phyloP scores from a whole-genome alignment of 345 rosid genomes.

The Sisymbrium altissimum region DNA sequence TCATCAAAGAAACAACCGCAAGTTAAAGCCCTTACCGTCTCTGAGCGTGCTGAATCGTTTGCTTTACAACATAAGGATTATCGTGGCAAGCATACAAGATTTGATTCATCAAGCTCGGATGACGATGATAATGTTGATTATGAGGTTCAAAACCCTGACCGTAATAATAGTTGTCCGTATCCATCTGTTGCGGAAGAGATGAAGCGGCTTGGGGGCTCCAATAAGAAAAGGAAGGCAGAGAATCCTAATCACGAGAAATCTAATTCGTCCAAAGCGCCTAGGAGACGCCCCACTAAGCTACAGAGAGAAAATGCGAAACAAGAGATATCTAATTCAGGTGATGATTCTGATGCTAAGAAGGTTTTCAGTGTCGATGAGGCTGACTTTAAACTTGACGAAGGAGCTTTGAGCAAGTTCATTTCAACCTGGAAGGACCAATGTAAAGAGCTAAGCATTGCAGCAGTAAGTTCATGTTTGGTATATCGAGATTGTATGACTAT shows the following conservation, averaged over 20 bases:
- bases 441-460: constrained; percentile 47
- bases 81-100: constrained; percentile 64
- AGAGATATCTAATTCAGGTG: constrained; percentile 27
- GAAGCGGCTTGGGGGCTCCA: constrained; percentile 63
- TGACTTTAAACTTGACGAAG: constrained; percentile 48
- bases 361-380: constrained; percentile 29
- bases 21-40: constrained; percentile 51
- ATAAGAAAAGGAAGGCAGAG: constrained; percentile 34
- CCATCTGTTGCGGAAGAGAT: constrained; percentile 86
- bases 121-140: constrained; percentile 43
- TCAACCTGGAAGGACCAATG: constrained; percentile 85
- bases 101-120: constrained; percentile 66
- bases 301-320: constrained; percentile 35
- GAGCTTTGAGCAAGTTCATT: constrained; percentile 51
- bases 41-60: constrained; percentile 69
- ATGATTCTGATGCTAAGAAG: constrained; percentile 33
- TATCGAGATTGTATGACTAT: constrained; percentile 4
- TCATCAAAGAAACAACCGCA: constrained; percentile 43
- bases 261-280: constrained; percentile 29
- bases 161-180: constrained; percentile 74
- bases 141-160: constrained; percentile 42
- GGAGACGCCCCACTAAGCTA: constrained; percentile 36
- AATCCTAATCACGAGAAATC: constrained; percentile 36
- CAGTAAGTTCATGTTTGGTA: constrained; percentile 43
- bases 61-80: constrained; percentile 49